phyloP scores from a whole-genome alignment of 2,329 filamentous ascomycete genomes.

The Diaporthe velutina region DNA sequence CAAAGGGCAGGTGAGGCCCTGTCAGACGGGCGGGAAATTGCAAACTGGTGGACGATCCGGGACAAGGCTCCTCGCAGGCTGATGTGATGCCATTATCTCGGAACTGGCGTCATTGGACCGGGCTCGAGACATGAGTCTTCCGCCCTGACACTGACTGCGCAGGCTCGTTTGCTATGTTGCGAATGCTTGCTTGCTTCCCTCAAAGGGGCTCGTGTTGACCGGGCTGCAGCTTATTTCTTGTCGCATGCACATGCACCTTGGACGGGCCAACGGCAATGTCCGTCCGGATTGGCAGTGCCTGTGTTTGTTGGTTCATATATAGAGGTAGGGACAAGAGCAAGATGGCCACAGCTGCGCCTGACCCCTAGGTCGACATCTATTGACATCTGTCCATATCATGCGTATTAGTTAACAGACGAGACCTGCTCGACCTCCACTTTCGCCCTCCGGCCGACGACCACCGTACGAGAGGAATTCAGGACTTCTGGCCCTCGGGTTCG shows the following conservation, averaged over 20 bases:
- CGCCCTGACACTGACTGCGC: not conserved
- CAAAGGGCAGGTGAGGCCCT: not conserved
- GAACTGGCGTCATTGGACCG: constrained; percentile 27
- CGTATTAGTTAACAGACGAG: not conserved
- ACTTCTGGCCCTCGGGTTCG: not conserved
- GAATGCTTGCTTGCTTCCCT: not conserved
- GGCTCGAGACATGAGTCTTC: constrained; percentile 8
- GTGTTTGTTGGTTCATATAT: constrained; percentile 3
- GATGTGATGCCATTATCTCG: constrained; percentile 21
- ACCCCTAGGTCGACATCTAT: not conserved
- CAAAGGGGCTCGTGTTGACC: not conserved
- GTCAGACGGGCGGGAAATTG: constrained; percentile 12
- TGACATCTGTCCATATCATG: no score
- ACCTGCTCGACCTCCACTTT: not conserved
- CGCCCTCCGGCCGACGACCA: not conserved
- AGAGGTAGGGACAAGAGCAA: not conserved
- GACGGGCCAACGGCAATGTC: constrained; percentile 25
- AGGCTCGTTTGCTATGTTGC: not conserved
- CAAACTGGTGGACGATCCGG: constrained; percentile 1
- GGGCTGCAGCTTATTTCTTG: constrained; percentile 9
- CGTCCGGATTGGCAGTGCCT: not conserved
- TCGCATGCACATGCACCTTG: not conserved
- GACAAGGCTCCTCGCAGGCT: not conserved
- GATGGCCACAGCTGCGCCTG: not conserved
- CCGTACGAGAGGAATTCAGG: not conserved